A percentile compares a stretch with the other conserved stretches of the same genome.
These are phyloP conservation scores for Aureobasidium melanogenum DNA, from an alignment of 2,329 filamentous ascomycete genomes.

Conservation along the genomic window DNA sequence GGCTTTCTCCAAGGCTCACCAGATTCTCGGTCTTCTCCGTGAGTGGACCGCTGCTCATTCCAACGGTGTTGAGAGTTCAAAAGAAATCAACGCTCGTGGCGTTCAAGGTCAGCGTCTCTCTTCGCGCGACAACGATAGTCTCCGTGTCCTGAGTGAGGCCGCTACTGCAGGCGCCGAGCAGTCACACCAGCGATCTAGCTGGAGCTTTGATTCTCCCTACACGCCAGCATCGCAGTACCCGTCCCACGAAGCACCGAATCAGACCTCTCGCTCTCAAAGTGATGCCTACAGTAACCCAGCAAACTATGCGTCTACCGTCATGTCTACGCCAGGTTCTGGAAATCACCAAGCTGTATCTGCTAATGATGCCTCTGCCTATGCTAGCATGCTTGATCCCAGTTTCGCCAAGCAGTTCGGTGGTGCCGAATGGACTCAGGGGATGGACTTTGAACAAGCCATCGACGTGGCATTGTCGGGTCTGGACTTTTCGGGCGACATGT, in stretches of 20 bases:
- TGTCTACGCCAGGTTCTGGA: neutral
- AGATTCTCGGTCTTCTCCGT: constrained; percentile 36
- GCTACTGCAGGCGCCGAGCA: constrained; percentile 15
- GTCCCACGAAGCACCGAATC: neutral
- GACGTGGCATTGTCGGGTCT: constrained; percentile 14
- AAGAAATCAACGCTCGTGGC: neutral
- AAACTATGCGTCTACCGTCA: constrained; percentile 3
- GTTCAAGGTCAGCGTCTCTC: neutral
- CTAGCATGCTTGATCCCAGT: constrained; percentile 7
- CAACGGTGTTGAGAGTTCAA: constrained; percentile 17
- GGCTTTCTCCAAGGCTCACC: constrained; percentile 40
- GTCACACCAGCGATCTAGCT: constrained; percentile 2
- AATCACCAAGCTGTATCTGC: neutral
- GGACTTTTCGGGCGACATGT: constrained; percentile 15
- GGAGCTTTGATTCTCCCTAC: constrained; percentile 14
- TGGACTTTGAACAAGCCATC: constrained; percentile 16
- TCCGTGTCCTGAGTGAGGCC: constrained; percentile 15
- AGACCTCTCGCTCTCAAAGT: neutral
- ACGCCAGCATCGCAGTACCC: constrained; percentile 3
- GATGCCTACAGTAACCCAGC: neutral
- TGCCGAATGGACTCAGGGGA: constrained; percentile 13
- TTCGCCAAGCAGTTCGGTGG: constrained; percentile 6
- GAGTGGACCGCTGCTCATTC: constrained; percentile 36
- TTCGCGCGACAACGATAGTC: constrained; percentile 7
- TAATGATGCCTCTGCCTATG: neutral